Conservation (phyloP, 768 basidiomycete genomes). For the Dacryopinax spathularia region DNA sequence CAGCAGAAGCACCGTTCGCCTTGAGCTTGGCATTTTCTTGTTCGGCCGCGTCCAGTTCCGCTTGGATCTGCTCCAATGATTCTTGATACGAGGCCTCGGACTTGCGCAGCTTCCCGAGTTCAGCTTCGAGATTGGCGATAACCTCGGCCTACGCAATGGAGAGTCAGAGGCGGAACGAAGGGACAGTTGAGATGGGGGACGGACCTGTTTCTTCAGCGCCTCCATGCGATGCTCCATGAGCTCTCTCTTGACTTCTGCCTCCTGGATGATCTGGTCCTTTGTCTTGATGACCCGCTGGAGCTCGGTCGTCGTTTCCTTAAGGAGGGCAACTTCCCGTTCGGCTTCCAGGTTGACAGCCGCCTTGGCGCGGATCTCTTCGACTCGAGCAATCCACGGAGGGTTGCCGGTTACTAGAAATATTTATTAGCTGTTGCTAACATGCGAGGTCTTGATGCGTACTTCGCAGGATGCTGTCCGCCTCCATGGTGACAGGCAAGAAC, state of each 20-base stretch:
- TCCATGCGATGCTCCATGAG: constrained; percentile 90
- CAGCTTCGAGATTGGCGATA: constrained; percentile 64
- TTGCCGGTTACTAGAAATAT: constrained; percentile 44
- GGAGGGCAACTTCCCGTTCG: constrained; percentile 68
- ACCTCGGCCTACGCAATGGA: constrained; percentile 42
- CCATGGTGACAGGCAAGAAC: constrained; percentile 55
- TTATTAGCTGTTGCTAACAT: not conserved
- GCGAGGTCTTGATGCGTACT: constrained; percentile 36
- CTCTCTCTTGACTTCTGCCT: constrained; percentile 81
- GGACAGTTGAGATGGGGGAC: not conserved
- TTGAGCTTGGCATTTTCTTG: constrained; percentile 80
- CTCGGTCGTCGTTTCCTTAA: constrained; percentile 82
- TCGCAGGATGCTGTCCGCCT: constrained; percentile 63
- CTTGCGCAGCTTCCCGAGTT: constrained; percentile 66
- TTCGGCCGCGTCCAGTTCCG: constrained; percentile 73
- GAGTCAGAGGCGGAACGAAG: not conserved
- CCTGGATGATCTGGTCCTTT: constrained; percentile 79
- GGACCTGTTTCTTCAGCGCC: constrained; percentile 63
- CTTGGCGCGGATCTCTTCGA: constrained; percentile 68
- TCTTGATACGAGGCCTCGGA: constrained; percentile 85
- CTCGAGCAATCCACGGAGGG: constrained; percentile 72
- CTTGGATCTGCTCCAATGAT: constrained; percentile 83
- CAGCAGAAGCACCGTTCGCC: constrained; percentile 45
- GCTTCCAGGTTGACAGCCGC: constrained; percentile 83
- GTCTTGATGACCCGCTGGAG: constrained; percentile 68